Evolutionary conservation across 176 grass and related monocot genomes (phyloP).

Genomic region (Rhipidocladum racemiflorum): DNA sequence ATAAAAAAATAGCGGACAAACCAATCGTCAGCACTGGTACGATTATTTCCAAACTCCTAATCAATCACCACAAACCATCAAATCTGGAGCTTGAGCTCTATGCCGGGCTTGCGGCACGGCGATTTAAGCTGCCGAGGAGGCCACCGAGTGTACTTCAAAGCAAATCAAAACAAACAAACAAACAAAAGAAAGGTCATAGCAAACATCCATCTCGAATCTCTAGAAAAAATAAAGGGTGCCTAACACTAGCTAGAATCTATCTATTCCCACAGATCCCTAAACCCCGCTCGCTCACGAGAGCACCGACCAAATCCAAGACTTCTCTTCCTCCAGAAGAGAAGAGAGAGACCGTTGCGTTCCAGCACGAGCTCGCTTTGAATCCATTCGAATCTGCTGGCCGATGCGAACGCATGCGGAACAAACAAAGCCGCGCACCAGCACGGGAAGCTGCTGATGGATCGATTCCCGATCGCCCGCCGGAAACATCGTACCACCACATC

Average conservation of each 20-base stretch:
- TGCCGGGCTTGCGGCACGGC: no score
- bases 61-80: not conserved
- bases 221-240: not conserved
- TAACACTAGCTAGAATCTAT: constrained; percentile 13
- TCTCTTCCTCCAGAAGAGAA: not conserved
- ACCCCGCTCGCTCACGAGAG: not conserved
- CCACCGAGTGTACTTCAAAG: not conserved
- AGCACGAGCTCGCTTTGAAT: not conserved
- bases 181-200: not conserved
- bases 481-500: not conserved
- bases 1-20: not conserved
- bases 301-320: not conserved
- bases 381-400: not conserved
- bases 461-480: not conserved
- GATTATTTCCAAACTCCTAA: not conserved
- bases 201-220: not conserved
- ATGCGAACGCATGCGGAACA: not conserved
- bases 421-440: not conserved
- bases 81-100: not conserved
- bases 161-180: not conserved
- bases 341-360: not conserved
- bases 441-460: not conserved
- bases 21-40: not conserved
- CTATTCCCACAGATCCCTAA: not conserved
- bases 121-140: not conserved